Evolutionary conservation across 1,284 basidiomycete genomes (phyloP), one percentile per base, ranked within the genome.

Genomic region (Laetiporus sulphureus): DNA sequence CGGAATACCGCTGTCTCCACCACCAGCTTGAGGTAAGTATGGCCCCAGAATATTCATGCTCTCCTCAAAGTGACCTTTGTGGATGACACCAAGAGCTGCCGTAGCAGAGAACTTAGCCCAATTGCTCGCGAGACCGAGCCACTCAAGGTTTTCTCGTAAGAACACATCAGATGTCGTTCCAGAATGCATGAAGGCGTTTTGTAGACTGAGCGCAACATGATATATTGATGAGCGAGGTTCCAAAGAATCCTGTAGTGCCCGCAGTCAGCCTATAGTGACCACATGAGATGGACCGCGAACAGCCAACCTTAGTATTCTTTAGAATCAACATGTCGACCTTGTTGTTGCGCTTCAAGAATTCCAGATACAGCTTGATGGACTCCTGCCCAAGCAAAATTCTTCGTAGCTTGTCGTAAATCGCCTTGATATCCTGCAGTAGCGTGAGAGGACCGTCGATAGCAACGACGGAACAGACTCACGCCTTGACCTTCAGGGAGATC

Each of bases 31-130:
- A 23, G 94, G 94, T 31, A 97, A 78, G 63, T 97, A 97, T 0
- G 94, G 94, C n/a, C 86, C 84, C 21, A 98, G 78, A 40, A 97
- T 89, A 39, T 81, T 82, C 77, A 88, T 86, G 39, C 91, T 92
- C 61, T 95, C 87, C 54, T 91, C 82, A 57, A 92, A 88, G 60
- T 92, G 93, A 33, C 94, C 94, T 54, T 94, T 93, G 69, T 97
- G 92, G 51, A 98, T 96, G 39, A 97, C 89, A 53, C 94, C 94
- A 19, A 98, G 79, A 6, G 88, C 91, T 19, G 93, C 92, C 5
- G 94, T 96, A 2, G 93, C 90, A 6, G 91, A 90, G 66, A 97
- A 98, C 59, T 97, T 98, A 32, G 91, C 90, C 94, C 94, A 98
- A 61, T 98, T 96, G 31, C 84, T 86, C 2, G 94, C 94, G 46